Evolutionary conservation across 2,329 filamentous ascomycete genomes (phyloP).

Genomic region (Venturia pyrina): DNA sequence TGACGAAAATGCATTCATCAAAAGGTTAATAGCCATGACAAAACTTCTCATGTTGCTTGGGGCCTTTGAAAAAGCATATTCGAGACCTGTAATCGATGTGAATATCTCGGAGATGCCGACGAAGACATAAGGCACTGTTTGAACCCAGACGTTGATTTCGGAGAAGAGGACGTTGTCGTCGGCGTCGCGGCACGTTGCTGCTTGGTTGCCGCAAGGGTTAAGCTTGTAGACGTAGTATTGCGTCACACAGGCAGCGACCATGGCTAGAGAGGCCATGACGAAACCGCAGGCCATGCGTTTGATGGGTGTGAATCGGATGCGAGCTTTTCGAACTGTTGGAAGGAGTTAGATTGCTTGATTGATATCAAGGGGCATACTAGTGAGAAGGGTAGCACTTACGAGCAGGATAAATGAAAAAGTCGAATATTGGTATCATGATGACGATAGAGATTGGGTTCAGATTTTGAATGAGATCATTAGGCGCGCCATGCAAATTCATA

Average conservation of each 20-base stretch:
- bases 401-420: constrained; percentile 54
- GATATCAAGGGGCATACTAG: too few species aligned
- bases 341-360: neutral
- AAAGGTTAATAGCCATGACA: constrained; percentile 27
- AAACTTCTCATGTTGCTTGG: constrained; percentile 50
- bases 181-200: constrained; percentile 42
- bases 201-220: constrained; percentile 33
- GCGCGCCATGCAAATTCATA: constrained; percentile 59
- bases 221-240: constrained; percentile 42
- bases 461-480: constrained; percentile 70
- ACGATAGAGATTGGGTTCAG: constrained; percentile 67
- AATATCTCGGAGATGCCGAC: constrained; percentile 52
- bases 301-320: constrained; percentile 62
- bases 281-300: constrained; percentile 67
- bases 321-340: constrained; percentile 42
- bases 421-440: constrained; percentile 63
- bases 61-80: constrained; percentile 67
- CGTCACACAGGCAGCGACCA: constrained; percentile 46
- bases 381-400: constrained; percentile 15
- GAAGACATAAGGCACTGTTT: constrained; percentile 42
- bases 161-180: constrained; percentile 23
- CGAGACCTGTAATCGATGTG: constrained; percentile 57
- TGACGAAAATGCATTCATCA: constrained; percentile 23
- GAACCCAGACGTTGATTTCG: constrained; percentile 43
- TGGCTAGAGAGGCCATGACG: constrained; percentile 51